A percentile compares a stretch with the other conserved stretches of the same genome.
These are phyloP conservation scores for Osmanthus fragrans DNA, from an alignment of 257 asterid genomes.

Conservation along the genomic window DNA sequence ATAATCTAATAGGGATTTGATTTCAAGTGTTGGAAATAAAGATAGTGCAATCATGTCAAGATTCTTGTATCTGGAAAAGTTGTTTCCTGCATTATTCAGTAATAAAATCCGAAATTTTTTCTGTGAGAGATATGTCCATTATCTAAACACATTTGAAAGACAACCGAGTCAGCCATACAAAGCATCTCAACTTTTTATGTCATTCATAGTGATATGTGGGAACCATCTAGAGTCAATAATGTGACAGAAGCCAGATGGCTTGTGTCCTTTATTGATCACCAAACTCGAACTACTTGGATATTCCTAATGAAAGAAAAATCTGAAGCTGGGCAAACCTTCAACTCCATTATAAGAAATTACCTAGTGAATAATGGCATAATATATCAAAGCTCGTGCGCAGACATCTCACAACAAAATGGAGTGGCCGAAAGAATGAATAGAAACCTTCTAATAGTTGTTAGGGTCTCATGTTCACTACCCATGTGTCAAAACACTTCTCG, in stretches of 20 bases:
- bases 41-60: background rate
- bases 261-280: slow-evolving; percentile 9
- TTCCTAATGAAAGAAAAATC: slow-evolving; percentile 18
- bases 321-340: background rate
- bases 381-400: background rate
- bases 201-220: slow-evolving; percentile 11
- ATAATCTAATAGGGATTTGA: background rate
- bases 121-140: slow-evolving; percentile 1
- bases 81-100: background rate
- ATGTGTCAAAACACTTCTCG: background rate
- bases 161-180: background rate
- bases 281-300: background rate
- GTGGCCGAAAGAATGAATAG: too few species aligned
- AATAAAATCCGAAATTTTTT: background rate
- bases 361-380: background rate
- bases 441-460: slow-evolving; percentile 4
- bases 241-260: slow-evolving; percentile 5
- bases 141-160: background rate
- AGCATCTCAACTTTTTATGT: slow-evolving; percentile 5
- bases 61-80: background rate
- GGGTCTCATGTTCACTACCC: background rate
- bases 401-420: too few species aligned
- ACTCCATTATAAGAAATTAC: background rate
- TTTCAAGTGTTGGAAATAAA: background rate
- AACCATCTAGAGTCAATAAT: slow-evolving; percentile 10